Percentiles rank a stretch among this genome's conserved stretches.
Evolutionary conservation across 257 asterid species (phyloP).

Genomic region (Ilex aquifolium): DNA sequence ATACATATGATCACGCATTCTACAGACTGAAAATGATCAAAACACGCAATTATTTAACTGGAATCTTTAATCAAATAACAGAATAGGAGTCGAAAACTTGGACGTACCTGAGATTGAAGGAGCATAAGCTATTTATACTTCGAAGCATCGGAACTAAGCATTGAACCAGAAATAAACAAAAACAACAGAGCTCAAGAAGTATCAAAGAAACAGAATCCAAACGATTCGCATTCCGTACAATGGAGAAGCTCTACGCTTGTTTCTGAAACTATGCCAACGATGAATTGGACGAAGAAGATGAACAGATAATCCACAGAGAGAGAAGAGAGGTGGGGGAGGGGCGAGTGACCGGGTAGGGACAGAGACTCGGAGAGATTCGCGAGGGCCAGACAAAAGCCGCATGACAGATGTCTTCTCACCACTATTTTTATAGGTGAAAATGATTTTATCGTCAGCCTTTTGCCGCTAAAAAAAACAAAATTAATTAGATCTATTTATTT

Average conservation of each 20-base stretch:
- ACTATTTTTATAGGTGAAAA: slow-evolving; percentile 23
- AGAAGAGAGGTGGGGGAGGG: neutral
- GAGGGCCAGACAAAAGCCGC: slow-evolving; percentile 5
- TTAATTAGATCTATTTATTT: too few relatives aligned
- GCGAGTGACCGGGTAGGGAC: too few relatives aligned
- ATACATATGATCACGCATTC: slow-evolving; percentile 72
- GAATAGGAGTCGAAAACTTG: neutral
- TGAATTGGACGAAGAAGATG: neutral
- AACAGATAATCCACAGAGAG: slow-evolving; percentile 22
- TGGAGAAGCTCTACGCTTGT: neutral
- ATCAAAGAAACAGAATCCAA: slow-evolving; percentile 8
- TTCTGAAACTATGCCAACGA: neutral
- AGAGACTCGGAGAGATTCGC: neutral
- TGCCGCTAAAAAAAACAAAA: too few relatives aligned
- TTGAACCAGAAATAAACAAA: slow-evolving; percentile 8
- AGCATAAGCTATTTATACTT: slow-evolving; percentile 57
- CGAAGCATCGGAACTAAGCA: slow-evolving; percentile 63
- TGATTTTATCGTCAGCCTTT: too few relatives aligned
- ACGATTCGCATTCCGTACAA: too few relatives aligned
- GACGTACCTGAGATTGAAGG: slow-evolving; percentile 69
- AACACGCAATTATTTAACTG: neutral
- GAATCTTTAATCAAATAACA: slow-evolving; percentile 1
- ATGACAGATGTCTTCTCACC: slow-evolving; percentile 26
- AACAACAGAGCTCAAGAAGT: slow-evolving; percentile 16
- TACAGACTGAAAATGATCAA: slow-evolving; percentile 46